Conservation (phyloP, 2,329 filamentous ascomycete species). For the Calycina marina region DNA sequence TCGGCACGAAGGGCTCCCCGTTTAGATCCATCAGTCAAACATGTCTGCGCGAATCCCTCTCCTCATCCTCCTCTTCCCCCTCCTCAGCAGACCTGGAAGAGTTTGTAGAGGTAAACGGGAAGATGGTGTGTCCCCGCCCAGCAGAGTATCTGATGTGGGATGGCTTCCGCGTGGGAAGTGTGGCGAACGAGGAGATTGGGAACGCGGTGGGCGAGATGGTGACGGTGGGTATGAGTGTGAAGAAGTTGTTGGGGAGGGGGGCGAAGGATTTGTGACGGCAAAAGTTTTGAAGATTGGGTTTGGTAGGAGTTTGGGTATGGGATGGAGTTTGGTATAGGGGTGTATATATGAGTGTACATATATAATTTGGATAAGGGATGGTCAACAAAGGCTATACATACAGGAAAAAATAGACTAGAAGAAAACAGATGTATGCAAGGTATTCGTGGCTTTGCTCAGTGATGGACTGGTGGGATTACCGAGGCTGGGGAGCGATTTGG, state of each 20-base stretch:
- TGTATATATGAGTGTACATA: too few species aligned
- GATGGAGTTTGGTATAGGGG: neutral
- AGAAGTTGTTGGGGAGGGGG: conserved; percentile 2
- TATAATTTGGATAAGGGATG: too few species aligned
- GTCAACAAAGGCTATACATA: too few species aligned
- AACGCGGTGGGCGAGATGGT: conserved; percentile 17
- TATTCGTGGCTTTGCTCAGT: too few species aligned
- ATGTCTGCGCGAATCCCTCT: conserved; percentile 13
- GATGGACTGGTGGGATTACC: too few species aligned
- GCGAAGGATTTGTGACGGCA: neutral
- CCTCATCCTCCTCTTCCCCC: too few species aligned
- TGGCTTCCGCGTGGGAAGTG: conserved; percentile 29
- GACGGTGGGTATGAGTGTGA: conserved; percentile 9
- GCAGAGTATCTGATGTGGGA: conserved; percentile 38
- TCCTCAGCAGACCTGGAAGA: conserved; percentile 9
- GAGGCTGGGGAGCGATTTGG: too few species aligned
- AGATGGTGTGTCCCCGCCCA: conserved; percentile 24
- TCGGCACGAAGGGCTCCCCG: conserved; percentile 23
- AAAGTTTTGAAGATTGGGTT: neutral
- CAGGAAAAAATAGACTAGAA: too few species aligned
- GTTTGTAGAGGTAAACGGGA: conserved; percentile 10
- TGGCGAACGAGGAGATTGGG: conserved; percentile 24
- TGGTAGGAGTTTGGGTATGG: neutral
- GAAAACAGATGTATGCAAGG: too few species aligned
- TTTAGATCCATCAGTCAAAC: conserved; percentile 12